These are phyloP conservation scores for Nowakowskiella sp. DNA, from an alignment of 192 early-diverging fungal species.

Conservation along the genomic window DNA sequence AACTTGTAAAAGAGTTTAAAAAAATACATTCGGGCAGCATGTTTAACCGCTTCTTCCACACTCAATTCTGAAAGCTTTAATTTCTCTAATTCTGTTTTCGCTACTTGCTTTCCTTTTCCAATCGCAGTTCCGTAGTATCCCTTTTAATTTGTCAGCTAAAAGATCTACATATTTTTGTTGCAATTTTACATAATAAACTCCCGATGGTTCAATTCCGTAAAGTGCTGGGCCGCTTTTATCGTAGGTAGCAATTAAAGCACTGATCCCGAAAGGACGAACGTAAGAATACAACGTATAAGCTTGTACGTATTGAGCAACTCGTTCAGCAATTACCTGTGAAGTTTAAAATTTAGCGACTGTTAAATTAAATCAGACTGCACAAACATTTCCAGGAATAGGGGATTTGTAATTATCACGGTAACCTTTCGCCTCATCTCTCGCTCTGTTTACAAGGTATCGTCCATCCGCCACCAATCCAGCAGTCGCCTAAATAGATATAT, in stretches of 20 bases:
- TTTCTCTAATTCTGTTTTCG: slow-evolving; percentile 99
- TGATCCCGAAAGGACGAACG: slow-evolving; percentile 88
- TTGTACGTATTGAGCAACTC: slow-evolving; percentile 85
- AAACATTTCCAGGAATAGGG: slow-evolving; percentile 77
- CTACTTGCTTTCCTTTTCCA: slow-evolving; percentile 93
- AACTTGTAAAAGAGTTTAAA: slow-evolving; percentile 6
- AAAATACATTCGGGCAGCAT: slow-evolving; percentile 81
- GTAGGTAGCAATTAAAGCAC: slow-evolving; percentile 73
- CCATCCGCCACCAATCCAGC: slow-evolving; percentile 92
- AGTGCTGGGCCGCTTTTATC: slow-evolving; percentile 73
- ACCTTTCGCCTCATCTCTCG: slow-evolving; percentile 81
- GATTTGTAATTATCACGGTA: slow-evolving; percentile 79
- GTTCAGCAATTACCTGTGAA: slow-evolving; percentile 73
- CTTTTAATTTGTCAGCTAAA: slow-evolving; percentile 26
- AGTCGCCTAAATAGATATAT: slow-evolving; percentile 49
- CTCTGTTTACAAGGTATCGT: slow-evolving; percentile 78
- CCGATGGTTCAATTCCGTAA: slow-evolving; percentile 95
- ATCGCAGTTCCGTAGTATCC: slow-evolving; percentile 93
- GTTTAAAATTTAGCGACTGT: background rate
- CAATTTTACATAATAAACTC: slow-evolving; percentile 84
- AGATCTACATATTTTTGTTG: background rate
- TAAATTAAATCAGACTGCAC: background rate
- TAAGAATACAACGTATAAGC: slow-evolving; percentile 96
- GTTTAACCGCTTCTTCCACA: slow-evolving; percentile 79
- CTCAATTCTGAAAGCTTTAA: slow-evolving; percentile 76